These are phyloP conservation scores for Ophiostoma triangulosporum DNA, from an alignment of 2,329 filamentous ascomycete species.

Conservation along the genomic window DNA sequence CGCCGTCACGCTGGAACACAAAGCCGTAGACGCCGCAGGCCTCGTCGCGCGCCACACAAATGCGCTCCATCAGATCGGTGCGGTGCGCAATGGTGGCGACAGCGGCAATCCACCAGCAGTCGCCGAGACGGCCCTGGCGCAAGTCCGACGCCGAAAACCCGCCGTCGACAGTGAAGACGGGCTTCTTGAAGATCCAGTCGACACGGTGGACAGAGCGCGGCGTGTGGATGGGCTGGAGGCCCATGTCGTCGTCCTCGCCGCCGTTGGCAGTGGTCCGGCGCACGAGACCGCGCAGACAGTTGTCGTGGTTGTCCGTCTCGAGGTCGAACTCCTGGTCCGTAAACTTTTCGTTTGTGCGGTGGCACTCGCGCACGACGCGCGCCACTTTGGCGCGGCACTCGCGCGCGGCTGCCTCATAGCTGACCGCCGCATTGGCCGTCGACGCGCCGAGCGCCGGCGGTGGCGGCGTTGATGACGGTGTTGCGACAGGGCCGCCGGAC, in stretches of 20 bases:
- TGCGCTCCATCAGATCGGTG: slow-evolving; percentile 46
- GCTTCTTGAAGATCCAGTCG: slow-evolving; percentile 41
- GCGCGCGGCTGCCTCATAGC: slow-evolving; percentile 27
- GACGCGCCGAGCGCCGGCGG: background rate
- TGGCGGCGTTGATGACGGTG: background rate
- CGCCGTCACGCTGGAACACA: slow-evolving; percentile 38
- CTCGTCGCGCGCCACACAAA: slow-evolving; percentile 56
- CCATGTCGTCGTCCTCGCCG: slow-evolving; percentile 4
- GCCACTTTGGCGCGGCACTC: slow-evolving; percentile 28
- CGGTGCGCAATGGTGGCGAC: slow-evolving; percentile 56
- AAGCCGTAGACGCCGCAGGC: slow-evolving; percentile 27
- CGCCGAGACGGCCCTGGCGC: slow-evolving; percentile 38
- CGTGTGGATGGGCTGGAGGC: slow-evolving; percentile 11
- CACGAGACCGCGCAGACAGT: slow-evolving; percentile 24
- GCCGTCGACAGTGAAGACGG: slow-evolving; percentile 33
- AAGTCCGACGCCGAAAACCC: slow-evolving; percentile 27
- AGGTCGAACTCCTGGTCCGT: slow-evolving; percentile 32
- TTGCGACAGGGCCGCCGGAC: background rate
- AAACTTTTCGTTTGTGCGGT: slow-evolving; percentile 31
- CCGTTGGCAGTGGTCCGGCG: slow-evolving; percentile 3
- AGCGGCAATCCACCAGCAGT: slow-evolving; percentile 63
- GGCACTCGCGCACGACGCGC: slow-evolving; percentile 27
- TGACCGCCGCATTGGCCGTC: slow-evolving; percentile 6
- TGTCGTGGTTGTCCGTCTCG: slow-evolving; percentile 22
- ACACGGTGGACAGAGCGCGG: slow-evolving; percentile 30